These are phyloP conservation scores for Ananas comosus DNA, from an alignment of 176 grass and related monocot species.

Conservation along the genomic window DNA sequence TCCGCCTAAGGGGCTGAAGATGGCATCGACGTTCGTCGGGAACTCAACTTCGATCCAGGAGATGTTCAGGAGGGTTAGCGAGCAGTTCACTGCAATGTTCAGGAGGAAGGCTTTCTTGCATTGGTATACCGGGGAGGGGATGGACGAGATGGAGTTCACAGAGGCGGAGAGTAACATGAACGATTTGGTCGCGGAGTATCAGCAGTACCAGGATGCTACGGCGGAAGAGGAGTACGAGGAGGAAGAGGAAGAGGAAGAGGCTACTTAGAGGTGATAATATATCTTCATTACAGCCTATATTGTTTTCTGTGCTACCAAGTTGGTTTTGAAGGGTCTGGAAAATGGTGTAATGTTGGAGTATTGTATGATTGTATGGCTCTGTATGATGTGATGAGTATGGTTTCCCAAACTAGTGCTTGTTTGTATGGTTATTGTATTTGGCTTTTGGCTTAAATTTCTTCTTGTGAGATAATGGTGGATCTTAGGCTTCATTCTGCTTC, in stretches of 20 bases:
- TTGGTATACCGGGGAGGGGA: conserved; percentile 83
- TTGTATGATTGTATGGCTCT: neutral
- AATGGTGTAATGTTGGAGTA: neutral
- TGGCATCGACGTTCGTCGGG: conserved; percentile 57
- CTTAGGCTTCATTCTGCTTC: neutral
- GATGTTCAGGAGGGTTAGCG: conserved; percentile 73
- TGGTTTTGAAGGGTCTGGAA: neutral
- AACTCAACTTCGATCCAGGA: conserved; percentile 94
- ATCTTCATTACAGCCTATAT: neutral
- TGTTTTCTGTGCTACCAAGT: neutral
- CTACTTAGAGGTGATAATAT: neutral
- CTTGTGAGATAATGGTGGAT: neutral
- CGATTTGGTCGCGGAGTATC: conserved; percentile 72
- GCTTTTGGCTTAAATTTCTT: neutral
- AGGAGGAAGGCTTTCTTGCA: conserved; percentile 92
- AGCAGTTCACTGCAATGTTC: conserved; percentile 92
- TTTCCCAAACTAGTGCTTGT: neutral
- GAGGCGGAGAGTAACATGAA: conserved; percentile 98
- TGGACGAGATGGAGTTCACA: conserved; percentile 97
- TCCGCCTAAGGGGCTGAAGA: conserved; percentile 59
- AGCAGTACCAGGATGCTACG: conserved; percentile 91
- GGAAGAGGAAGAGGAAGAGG: conserved; percentile 41
- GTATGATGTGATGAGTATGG: neutral
- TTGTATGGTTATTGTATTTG: neutral
- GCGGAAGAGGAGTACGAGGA: conserved; percentile 83